Evolutionary conservation across 2,329 filamentous ascomycete genomes (phyloP).

Genomic region (Beauveria caledonica): DNA sequence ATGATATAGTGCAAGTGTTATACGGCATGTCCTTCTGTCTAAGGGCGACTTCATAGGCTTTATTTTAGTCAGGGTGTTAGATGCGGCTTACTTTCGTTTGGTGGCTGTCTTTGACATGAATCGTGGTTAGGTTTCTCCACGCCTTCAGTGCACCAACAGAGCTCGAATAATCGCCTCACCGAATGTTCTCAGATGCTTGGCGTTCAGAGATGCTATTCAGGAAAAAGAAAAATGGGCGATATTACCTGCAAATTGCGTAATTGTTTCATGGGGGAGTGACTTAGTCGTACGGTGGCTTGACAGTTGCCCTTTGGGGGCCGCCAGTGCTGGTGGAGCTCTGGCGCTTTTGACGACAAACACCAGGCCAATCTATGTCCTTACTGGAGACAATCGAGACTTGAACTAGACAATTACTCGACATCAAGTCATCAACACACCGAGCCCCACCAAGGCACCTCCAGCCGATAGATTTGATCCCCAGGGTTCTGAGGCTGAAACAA

Average conservation of each 20-base stretch:
- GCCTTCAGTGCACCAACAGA: background rate
- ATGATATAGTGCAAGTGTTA: no score
- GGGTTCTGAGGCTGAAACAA: constrained; percentile 3
- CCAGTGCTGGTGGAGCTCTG: background rate
- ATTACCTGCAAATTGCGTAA: background rate
- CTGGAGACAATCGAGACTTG: background rate
- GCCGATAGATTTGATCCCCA: background rate
- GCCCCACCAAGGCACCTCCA: no score
- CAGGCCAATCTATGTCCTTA: background rate
- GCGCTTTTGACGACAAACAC: background rate
- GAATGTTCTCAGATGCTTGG: background rate
- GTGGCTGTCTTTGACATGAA: no score
- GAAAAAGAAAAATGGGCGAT: background rate
- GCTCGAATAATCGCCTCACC: background rate
- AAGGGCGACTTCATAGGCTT: no score
- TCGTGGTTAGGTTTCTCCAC: no score
- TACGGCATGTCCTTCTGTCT: no score
- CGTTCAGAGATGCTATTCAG: background rate
- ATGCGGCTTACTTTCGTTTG: no score
- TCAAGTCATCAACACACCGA: no score
- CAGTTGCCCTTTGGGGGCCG: background rate
- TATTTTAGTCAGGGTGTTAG: no score
- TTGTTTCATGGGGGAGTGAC: background rate
- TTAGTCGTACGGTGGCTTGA: background rate
- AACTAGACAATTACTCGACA: background rate